Conservation (phyloP, 2,329 filamentous ascomycete species). For the Coniochaeta hoffmannii region DNA sequence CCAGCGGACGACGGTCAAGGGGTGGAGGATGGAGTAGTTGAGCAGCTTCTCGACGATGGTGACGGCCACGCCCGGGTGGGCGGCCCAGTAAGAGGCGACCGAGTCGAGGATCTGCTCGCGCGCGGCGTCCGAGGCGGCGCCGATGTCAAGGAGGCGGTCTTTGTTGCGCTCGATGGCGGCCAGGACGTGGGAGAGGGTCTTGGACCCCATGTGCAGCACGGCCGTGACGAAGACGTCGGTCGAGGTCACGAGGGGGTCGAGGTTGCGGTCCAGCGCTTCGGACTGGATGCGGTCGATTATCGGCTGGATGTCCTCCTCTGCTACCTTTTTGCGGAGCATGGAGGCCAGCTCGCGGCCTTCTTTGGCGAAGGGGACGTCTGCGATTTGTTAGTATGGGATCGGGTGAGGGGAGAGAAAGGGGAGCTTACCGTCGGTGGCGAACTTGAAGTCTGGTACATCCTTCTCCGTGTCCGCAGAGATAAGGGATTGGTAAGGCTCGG, state of each 20-base stretch:
- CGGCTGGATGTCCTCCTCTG: conserved; percentile 79
- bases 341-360: conserved; percentile 78
- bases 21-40: conserved; percentile 92
- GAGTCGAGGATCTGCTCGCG: conserved; percentile 83
- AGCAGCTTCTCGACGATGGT: conserved; percentile 94
- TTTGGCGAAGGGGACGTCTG: conserved; percentile 71
- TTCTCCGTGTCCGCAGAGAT: conserved; percentile 86
- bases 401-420: background rate
- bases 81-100: conserved; percentile 87
- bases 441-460: conserved; percentile 95
- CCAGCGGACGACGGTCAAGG: conserved; percentile 83
- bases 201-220: conserved; percentile 88
- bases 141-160: conserved; percentile 74
- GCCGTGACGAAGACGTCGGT: conserved; percentile 92
- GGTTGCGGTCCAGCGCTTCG: conserved; percentile 61
- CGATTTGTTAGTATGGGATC: conserved; percentile 3
- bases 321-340: conserved; percentile 75
- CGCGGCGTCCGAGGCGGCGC: conserved; percentile 65
- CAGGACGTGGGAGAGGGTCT: conserved; percentile 91
- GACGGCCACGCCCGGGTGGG: conserved; percentile 85
- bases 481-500: conserved; percentile 73
- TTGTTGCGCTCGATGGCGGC: conserved; percentile 95
- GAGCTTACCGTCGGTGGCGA: conserved; percentile 60
- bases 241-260: conserved; percentile 77
- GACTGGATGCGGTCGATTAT: conserved; percentile 74